These are phyloP conservation scores for Daldinia caldariorum DNA, from an alignment of 495 filamentous ascomycete species.

Conservation along the genomic window DNA sequence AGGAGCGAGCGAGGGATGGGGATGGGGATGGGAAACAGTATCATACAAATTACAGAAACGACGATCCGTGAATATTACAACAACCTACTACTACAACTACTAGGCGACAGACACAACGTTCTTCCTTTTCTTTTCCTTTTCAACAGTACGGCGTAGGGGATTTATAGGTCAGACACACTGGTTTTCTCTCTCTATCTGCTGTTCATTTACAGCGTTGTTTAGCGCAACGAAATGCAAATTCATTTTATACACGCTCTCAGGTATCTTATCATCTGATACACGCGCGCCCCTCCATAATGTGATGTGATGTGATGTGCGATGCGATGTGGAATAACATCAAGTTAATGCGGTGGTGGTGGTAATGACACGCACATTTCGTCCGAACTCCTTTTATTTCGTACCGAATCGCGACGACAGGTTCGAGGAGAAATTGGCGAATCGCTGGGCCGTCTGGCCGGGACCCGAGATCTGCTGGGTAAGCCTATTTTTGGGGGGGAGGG, in stretches of 20 bases:
- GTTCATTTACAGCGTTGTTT: too few species aligned
- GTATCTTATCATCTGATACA: not conserved
- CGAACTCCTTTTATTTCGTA: constrained; percentile 59
- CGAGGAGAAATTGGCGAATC: constrained; percentile 72
- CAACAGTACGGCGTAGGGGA: constrained; percentile 42
- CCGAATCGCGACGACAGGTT: constrained; percentile 78
- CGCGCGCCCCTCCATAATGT: not conserved
- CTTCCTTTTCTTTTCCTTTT: constrained; percentile 4
- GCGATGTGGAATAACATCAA: not conserved
- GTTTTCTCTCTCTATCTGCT: too few species aligned
- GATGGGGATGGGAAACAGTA: too few species aligned
- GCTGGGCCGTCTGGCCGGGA: constrained; percentile 64
- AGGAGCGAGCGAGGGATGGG: too few species aligned
- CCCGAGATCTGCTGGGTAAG: constrained; percentile 71
- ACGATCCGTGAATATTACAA: constrained; percentile 35
- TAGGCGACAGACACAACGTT: constrained; percentile 9
- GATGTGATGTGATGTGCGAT: not conserved
- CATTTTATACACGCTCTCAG: not conserved
- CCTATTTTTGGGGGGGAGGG: constrained; percentile 54
- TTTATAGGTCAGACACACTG: constrained; percentile 15
- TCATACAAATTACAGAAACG: constrained; percentile 23
- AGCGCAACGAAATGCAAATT: too few species aligned
- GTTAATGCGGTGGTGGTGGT: not conserved
- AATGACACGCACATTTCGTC: not conserved
- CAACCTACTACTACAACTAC: constrained; percentile 13